Evolutionary conservation across 2,329 filamentous ascomycete genomes (phyloP), one percentile per base, ranked within the genome.

Genomic region (Talaromyces albobiverticillius): DNA sequence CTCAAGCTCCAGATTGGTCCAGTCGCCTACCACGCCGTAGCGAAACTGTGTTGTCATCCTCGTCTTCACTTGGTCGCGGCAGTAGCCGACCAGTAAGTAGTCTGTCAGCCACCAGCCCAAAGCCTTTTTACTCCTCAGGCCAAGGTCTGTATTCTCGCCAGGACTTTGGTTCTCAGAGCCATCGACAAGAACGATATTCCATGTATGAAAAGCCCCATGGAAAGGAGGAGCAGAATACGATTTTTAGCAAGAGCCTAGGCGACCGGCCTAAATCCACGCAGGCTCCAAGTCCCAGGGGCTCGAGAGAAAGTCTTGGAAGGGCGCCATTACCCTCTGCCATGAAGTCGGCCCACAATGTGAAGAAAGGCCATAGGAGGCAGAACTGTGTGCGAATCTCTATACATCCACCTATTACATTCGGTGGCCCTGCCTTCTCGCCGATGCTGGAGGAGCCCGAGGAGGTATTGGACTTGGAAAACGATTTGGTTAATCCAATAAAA

Each of bases 371-470:
- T 54, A 64, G 65, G 46, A 68, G 73, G 34, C 72, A 76, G 36
- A 75, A 75, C 45, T 75, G 71, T 51, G 69, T 76, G 2, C 70
- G 73, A 18, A 73, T 76, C 48, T 70, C 72, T 1, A 71, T 69
- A 26, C 63, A 69, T 45, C 68, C 66, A 9, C 67, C 69, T 1
- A 66, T 70, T 53, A 65, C 69, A 16, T 71, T 71, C 42, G 62
- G 64, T 4, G 62, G 64, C 1, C 59, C 69, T 7, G 57, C 57
- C 1, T 70, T 73, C 54, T 67, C 69, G 16, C 65, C 67, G 3
- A 71, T 62, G 36, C 61, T 64, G 10, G 68, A 73, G 57, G 70
- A 71, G 51, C 64, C 68, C 4, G 68, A 72, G 50, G 64, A 71
- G 38, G 26, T 57, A 1, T 65, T 70, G 20, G 67, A 67, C 20